These are phyloP conservation scores for Lipomyces yamadae DNA, from an alignment of 805 yeast species.

Conservation along the genomic window DNA sequence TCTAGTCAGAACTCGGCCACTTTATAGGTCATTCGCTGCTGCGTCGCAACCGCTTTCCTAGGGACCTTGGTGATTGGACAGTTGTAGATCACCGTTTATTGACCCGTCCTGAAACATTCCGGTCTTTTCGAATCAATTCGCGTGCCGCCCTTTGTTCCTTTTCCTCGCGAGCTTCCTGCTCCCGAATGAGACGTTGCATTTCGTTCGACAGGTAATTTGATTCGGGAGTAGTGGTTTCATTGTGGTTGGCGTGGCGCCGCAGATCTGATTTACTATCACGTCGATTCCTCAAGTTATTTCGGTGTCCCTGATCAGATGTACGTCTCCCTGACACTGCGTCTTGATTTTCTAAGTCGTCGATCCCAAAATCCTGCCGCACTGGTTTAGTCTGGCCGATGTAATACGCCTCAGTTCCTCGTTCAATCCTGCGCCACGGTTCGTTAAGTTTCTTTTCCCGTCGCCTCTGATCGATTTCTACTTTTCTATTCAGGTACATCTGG, in stretches of 20 bases:
- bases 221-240: not conserved
- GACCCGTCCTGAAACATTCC: not conserved
- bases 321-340: not conserved
- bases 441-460: constrained; percentile 8
- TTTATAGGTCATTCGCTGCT: not conserved
- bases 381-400: constrained; percentile 7
- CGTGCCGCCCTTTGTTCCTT: constrained; percentile 18
- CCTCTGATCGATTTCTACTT: constrained; percentile 5
- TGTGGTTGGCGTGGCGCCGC: not conserved
- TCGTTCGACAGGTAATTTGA: not conserved
- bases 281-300: not conserved
- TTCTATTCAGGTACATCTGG: constrained; percentile 14
- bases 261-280: not conserved
- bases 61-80: not conserved
- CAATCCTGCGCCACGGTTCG: constrained; percentile 16
- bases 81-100: not conserved
- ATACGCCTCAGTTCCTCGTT: constrained; percentile 11
- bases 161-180: constrained; percentile 27
- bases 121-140: constrained; percentile 4
- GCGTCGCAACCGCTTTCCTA: no score
- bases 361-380: not conserved
- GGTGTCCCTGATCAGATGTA: not conserved
- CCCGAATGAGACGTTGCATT: constrained; percentile 14
- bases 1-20: not conserved
- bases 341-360: not conserved